phyloP scores from a whole-genome alignment of 148 eudicot genomes.

The Fallopia convolvulus region DNA sequence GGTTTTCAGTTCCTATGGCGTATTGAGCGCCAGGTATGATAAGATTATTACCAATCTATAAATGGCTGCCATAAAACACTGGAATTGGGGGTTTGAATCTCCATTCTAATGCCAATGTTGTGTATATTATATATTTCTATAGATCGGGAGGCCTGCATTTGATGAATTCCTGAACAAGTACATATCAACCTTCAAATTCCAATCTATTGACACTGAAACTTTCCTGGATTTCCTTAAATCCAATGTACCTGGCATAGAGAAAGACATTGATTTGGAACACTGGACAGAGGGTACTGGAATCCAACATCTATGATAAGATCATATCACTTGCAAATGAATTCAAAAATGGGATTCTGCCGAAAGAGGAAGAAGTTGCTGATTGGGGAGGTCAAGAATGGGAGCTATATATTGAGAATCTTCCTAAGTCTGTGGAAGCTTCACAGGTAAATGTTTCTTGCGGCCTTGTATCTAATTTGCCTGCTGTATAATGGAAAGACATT shows the following conservation, averaged over 20 bases:
- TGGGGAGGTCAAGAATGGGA: constrained; percentile 98
- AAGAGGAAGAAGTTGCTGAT: constrained; percentile 80
- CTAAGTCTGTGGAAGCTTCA: constrained; percentile 81
- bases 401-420: constrained; percentile 85
- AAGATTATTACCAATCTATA: neutral
- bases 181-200: constrained; percentile 84
- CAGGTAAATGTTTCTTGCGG: constrained; percentile 41
- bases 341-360: constrained; percentile 69
- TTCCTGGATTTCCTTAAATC: constrained; percentile 80
- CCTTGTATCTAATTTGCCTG: neutral
- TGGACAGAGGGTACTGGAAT: constrained; percentile 98
- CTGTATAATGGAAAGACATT: constrained; percentile 50
- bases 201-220: constrained; percentile 90
- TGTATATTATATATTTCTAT: constrained; percentile 34
- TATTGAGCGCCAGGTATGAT: constrained; percentile 75
- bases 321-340: constrained; percentile 72
- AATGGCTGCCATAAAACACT: neutral
- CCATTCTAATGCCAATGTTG: neutral
- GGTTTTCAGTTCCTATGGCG: constrained; percentile 99
- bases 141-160: constrained; percentile 94
- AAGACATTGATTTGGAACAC: constrained; percentile 58
- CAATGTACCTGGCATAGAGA: constrained; percentile 87
- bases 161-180: constrained; percentile 91
- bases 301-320: constrained; percentile 69
- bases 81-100: neutral